Percentiles rank a stretch among this genome's conserved stretches.
These are phyloP conservation scores for Cardiospermum halicacabum DNA, from an alignment of 345 rosid genomes.

Conservation along the genomic window DNA sequence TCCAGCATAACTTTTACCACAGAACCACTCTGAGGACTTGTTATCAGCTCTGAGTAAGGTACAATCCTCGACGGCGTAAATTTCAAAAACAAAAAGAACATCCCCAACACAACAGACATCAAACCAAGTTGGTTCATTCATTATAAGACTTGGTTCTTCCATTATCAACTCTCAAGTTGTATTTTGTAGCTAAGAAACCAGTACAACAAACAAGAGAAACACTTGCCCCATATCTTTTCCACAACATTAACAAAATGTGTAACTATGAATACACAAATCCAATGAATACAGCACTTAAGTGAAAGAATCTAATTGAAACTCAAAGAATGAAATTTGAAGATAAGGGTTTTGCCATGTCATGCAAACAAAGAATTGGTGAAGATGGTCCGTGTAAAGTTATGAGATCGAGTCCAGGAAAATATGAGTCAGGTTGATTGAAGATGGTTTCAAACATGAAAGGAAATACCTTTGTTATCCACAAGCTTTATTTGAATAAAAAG, in stretches of 20 bases:
- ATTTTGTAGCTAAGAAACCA: conserved; percentile 34
- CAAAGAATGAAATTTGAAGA: background rate
- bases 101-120: conserved; percentile 48
- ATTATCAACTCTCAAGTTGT: conserved; percentile 19
- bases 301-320: background rate
- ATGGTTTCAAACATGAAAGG: background rate
- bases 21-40: conserved; percentile 60
- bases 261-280: background rate
- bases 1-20: conserved; percentile 71
- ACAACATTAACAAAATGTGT: conserved; percentile 1
- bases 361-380: background rate
- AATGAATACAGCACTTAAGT: background rate
- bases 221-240: conserved; percentile 45
- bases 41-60: conserved; percentile 77
- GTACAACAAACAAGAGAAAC: conserved; percentile 47
- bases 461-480: too few relatives aligned
- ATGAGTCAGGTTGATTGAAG: background rate
- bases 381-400: background rate
- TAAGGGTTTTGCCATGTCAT: background rate
- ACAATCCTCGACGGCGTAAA: conserved; percentile 64
- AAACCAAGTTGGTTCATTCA: too few relatives aligned
- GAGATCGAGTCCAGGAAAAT: background rate
- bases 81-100: conserved; percentile 66
- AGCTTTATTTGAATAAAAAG: too few relatives aligned
- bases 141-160: conserved; percentile 27